Conservation (phyloP, 345 rosid species). For the Mallotus nudiflorus region DNA sequence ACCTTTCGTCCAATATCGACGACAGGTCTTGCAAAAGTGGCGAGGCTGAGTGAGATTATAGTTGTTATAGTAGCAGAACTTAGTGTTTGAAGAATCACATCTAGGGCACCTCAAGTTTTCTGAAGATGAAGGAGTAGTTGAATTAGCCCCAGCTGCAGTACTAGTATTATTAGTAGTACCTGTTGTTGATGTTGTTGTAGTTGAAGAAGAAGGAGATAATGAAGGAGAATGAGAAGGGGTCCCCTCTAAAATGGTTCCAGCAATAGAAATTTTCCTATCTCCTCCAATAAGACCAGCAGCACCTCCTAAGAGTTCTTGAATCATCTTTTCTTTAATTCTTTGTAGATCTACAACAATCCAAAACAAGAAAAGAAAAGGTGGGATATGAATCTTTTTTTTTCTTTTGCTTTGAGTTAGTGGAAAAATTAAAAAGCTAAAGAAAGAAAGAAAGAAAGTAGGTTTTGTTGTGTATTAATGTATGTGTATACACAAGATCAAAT, state of each 20-base stretch:
- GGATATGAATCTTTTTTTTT: constrained; percentile 26
- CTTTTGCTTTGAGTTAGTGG: constrained; percentile 35
- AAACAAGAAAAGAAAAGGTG: constrained; percentile 49
- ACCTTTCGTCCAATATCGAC: constrained; percentile 84
- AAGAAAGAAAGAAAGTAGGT: constrained; percentile 39
- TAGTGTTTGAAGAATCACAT: constrained; percentile 73
- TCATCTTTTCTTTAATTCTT: constrained; percentile 45
- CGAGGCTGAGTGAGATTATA: constrained; percentile 85
- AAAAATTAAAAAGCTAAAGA: constrained; percentile 45
- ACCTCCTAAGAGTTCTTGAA: constrained; percentile 67
- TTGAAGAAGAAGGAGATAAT: constrained; percentile 19
- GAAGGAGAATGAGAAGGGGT: constrained; percentile 35
- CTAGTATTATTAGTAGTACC: background rate
- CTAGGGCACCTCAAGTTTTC: constrained; percentile 65
- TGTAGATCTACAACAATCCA: constrained; percentile 64
- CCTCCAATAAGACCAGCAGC: constrained; percentile 44
- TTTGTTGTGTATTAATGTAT: constrained; percentile 34
- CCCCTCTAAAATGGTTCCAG: constrained; percentile 49
- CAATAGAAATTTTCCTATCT: constrained; percentile 40
- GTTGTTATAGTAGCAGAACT: constrained; percentile 83
- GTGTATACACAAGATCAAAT: constrained; percentile 20
- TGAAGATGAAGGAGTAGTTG: constrained; percentile 31
- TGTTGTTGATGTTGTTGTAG: constrained; percentile 5
- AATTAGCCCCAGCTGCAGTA: constrained; percentile 18
- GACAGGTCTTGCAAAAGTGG: constrained; percentile 88